A percentile compares a stretch with the other conserved stretches of the same genome.
Conservation (phyloP, 805 yeast species). For the Wickerhamiella shivajii region DNA sequence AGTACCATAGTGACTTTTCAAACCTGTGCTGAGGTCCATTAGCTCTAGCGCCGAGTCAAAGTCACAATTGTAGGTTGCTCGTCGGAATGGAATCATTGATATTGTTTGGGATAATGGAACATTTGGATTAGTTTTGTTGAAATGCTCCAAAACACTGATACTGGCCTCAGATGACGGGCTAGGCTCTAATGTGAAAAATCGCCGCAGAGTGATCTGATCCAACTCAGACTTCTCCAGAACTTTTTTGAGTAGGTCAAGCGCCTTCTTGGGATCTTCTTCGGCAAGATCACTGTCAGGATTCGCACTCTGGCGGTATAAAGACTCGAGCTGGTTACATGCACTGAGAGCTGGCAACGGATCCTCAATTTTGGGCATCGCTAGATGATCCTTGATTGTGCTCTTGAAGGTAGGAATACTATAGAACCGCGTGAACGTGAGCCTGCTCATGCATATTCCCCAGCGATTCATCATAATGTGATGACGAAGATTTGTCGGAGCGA, state of each 20-base stretch:
- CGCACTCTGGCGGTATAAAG: slow-evolving; percentile 12
- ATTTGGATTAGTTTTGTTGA: slow-evolving; percentile 10
- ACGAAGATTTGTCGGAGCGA: no score
- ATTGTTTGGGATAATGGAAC: slow-evolving; percentile 11
- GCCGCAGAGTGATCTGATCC: slow-evolving; percentile 14
- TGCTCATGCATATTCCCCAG: no score
- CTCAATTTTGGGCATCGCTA: no score
- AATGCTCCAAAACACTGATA: slow-evolving; percentile 15
- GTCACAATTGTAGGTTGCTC: slow-evolving; percentile 43
- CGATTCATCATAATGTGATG: no score
- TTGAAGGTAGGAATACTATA: no score
- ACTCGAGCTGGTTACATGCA: slow-evolving; percentile 19
- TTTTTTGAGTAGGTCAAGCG: slow-evolving; percentile 13
- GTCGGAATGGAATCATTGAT: slow-evolving; percentile 51
- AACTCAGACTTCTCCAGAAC: slow-evolving; percentile 13
- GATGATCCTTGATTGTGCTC: no score
- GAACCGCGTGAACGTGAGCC: no score
- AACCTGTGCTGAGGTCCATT: slow-evolving; percentile 48
- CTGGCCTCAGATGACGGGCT: slow-evolving; percentile 14
- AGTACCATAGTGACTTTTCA: slow-evolving; percentile 32
- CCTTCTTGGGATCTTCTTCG: slow-evolving; percentile 15
- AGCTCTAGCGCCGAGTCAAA: slow-evolving; percentile 40
- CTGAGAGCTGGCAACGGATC: slow-evolving; percentile 7
- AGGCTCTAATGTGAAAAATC: slow-evolving; percentile 16
- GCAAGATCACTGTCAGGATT: slow-evolving; percentile 15